Evolutionary conservation across 345 rosid species (phyloP).

Genomic region (Pseudoturritis turrita): DNA sequence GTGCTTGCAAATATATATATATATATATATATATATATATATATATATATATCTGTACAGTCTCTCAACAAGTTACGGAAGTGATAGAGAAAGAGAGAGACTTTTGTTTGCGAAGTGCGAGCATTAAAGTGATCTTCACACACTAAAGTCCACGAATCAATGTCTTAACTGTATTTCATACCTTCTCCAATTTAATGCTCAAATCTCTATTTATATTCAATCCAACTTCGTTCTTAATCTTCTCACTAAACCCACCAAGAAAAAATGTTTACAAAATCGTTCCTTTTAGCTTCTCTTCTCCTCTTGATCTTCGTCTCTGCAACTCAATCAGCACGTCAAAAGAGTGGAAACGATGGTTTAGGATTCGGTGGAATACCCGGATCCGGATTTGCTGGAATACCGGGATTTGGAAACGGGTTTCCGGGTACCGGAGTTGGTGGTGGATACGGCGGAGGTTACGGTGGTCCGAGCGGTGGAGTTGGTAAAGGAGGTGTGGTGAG

Average conservation of each 20-base stretch:
- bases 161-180: slow-evolving; percentile 44
- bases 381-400: slow-evolving; percentile 44
- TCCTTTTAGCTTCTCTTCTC: slow-evolving; percentile 30
- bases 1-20: not conserved
- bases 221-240: slow-evolving; percentile 1
- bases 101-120: not conserved
- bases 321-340: slow-evolving; percentile 39
- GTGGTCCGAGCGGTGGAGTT: slow-evolving; percentile 69
- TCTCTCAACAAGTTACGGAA: slow-evolving; percentile 15
- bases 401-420: slow-evolving; percentile 51
- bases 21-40: not conserved
- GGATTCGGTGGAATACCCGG: slow-evolving; percentile 53
- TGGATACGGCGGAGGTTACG: slow-evolving; percentile 63
- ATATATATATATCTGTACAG: not conserved
- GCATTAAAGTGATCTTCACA: slow-evolving; percentile 22
- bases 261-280: slow-evolving; percentile 33
- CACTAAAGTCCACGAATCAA: slow-evolving; percentile 34
- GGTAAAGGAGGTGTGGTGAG: slow-evolving; percentile 57
- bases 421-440: slow-evolving; percentile 37
- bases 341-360: slow-evolving; percentile 31
- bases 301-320: slow-evolving; percentile 32
- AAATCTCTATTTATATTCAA: not conserved
- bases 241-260: not conserved
- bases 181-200: slow-evolving; percentile 15
- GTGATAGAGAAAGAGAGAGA: not conserved